Evolutionary conservation across 768 basidiomycete genomes (phyloP), one percentile per base, ranked within the genome.

Genomic region (Leucocoprinus sp.): DNA sequence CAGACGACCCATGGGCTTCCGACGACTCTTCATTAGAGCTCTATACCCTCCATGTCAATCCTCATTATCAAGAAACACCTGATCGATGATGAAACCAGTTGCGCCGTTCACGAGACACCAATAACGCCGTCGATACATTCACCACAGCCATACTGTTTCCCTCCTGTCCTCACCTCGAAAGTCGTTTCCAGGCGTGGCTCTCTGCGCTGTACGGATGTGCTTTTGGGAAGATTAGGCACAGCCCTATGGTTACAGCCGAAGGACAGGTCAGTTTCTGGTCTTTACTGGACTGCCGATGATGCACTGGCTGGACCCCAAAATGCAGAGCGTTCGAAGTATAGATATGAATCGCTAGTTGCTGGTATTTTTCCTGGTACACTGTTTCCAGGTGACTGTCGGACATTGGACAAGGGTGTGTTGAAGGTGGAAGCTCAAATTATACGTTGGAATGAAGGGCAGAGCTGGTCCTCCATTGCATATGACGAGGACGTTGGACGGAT

Each of bases 171-270:
- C 15, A 52, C 55, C 5, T 48, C 63, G 9, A 61, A 60, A 39
- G 65, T 69, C 18, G 51, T 64, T 3, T 69, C 72, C 14, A 56
- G 59, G 2, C 72, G 67, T 11, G 81, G 82, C 4, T 61, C 72
- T 9, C 64, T 82, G 9, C 70, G 72, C 26, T 82, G 78, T 51
- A 67, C 69, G 9, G 64, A 70, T 49, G 68, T 84, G 46, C 58
- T 69, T 14, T 64, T 83, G 23, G 80, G 81, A 1, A 56, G 62
- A 7, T 61, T 69, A 49, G 78, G 79, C 5, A 80, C 80, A 0
- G 80, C 80, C 2, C 63, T 75, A 6, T 84, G 81, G 80, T 68
- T 82, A 18, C 72, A 74, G 45, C 82, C 82, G 19, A 69, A 60
- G 46, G 71, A 71, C 52, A 68, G 64, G 49, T 64, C 68, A 6